phyloP scores from a whole-genome alignment of 2,329 filamentous ascomycete species.

The Didymosphaeria variabile region DNA sequence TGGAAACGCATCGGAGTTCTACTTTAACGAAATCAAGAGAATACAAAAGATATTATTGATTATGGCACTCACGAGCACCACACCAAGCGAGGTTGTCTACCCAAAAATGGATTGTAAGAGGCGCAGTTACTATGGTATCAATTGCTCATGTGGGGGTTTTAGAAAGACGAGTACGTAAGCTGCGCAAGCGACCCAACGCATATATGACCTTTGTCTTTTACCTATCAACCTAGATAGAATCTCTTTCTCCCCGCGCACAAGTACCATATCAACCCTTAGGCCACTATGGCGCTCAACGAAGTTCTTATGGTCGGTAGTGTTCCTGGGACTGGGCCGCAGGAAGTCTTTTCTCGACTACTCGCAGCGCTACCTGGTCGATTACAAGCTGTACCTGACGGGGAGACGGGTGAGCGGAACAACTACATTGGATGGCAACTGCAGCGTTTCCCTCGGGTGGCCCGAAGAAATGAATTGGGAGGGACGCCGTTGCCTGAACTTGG shows the following conservation, averaged over 20 bases:
- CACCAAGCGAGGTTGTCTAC: too few relatives aligned
- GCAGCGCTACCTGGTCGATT: constrained; percentile 21
- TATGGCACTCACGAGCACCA: too few relatives aligned
- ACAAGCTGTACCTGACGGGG: constrained; percentile 29
- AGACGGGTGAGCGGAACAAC: constrained; percentile 20
- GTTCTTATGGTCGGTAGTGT: constrained; percentile 30
- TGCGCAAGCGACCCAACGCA: too few relatives aligned
- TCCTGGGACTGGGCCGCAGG: constrained; percentile 15
- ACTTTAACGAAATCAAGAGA: too few relatives aligned
- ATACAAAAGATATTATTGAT: too few relatives aligned
- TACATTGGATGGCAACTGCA: constrained; percentile 9
- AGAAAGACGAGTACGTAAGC: too few relatives aligned
- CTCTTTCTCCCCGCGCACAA: background rate
- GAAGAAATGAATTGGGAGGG: background rate
- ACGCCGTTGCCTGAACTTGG: background rate
- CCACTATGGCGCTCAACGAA: constrained; percentile 10
- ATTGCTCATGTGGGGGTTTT: too few relatives aligned
- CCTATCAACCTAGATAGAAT: background rate
- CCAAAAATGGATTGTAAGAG: too few relatives aligned
- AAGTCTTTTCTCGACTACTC: constrained; percentile 18
- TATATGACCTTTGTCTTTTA: too few relatives aligned
- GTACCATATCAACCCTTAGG: background rate
- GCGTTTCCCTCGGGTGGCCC: constrained; percentile 2
- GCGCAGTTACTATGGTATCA: too few relatives aligned
- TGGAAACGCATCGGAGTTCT: too few relatives aligned